Evolutionary conservation across 768 basidiomycete genomes (phyloP).

Genomic region (Lanmaoa rubissima): DNA sequence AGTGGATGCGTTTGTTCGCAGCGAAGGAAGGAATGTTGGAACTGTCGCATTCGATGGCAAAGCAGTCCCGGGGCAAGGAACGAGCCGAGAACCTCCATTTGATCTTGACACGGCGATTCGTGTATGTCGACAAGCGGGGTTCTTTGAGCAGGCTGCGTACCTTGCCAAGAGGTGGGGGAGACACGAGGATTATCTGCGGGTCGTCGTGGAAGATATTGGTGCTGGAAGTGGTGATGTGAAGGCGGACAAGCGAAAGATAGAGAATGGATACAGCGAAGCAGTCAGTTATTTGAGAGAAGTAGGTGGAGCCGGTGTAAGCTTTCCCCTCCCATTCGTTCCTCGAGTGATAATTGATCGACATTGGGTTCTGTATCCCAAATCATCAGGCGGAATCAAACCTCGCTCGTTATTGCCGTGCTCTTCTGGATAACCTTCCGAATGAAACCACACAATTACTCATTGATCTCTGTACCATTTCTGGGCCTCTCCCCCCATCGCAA

Average conservation of each 20-base stretch:
- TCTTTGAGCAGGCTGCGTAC: slow-evolving; percentile 92
- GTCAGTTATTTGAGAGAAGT: slow-evolving; percentile 75
- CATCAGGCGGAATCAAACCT: slow-evolving; percentile 85
- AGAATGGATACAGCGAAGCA: slow-evolving; percentile 62
- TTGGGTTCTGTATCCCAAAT: background rate
- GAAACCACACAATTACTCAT: slow-evolving; percentile 91
- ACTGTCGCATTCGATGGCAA: slow-evolving; percentile 18
- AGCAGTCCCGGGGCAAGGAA: slow-evolving; percentile 35
- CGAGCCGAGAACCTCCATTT: slow-evolving; percentile 78
- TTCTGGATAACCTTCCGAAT: slow-evolving; percentile 78
- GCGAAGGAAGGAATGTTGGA: slow-evolving; percentile 58
- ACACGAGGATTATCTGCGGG: slow-evolving; percentile 91
- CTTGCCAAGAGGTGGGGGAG: slow-evolving; percentile 88
- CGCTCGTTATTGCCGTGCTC: slow-evolving; percentile 81
- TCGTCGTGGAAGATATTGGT: slow-evolving; percentile 90
- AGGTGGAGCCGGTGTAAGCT: slow-evolving; percentile 74
- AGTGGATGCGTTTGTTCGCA: slow-evolving; percentile 89
- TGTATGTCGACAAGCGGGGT: slow-evolving; percentile 94
- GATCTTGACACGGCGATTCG: slow-evolving; percentile 96
- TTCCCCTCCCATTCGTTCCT: background rate
- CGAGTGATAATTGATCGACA: background rate
- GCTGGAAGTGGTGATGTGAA: slow-evolving; percentile 9
- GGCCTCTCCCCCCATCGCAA: slow-evolving; percentile 40
- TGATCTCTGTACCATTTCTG: slow-evolving; percentile 79
- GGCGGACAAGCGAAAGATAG: slow-evolving; percentile 36